Base-by-base conservation (phyloP, 2,329 filamentous ascomycete genomes). In the Ophiostoma montium region DNA sequence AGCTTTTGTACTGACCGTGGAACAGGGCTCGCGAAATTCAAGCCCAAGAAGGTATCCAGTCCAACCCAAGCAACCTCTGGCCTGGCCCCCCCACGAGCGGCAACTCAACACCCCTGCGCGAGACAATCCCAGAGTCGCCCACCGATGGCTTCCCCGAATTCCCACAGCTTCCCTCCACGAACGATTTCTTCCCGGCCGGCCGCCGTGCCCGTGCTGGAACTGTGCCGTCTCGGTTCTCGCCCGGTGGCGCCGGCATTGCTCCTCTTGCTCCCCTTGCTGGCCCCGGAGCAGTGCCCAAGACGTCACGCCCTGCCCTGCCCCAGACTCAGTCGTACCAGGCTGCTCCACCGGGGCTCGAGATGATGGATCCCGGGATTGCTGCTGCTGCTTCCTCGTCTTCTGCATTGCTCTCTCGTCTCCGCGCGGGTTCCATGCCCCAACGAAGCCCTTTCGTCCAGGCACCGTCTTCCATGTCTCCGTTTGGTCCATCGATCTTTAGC, bases 51-150 rank as follows among this genome's bases (percentile, higher is more conserved):
- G 89, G 89, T 47, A 74, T 95, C 46, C 70, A 71, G 62, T 82
- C 73, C 61, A 74, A 77, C 60, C 74, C 72, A 65, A 66, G 82
- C 47, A 79, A 82, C 61, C 82, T 84, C 39, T 96, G 92, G 92
- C 88, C 88, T 73, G 90, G 92, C 11, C 90, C 92, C 56, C 90
- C 92, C 45, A 95, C 90, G 50, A 95, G 90, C 64, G 92, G 90
- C 56, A 90, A 95, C 65, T 95, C 90, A 18, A 95, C 90, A 38
- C 92, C 92, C 57, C 76, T 98, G 47, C 86, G 92, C 61, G 92
- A 96, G 70, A 95, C 90, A 56, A 96, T 98, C 53, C 89, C 90
- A 55, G 92, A 98, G 68, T 95, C 90, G 33, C 92, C 92, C 31
- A 92, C 85, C 56, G 90, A 95, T 69, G 90, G 86, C 57, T 96